Evolutionary conservation across 2,329 filamentous ascomycete genomes (phyloP), one percentile per base, ranked within the genome.

Genomic region (Sporothrix globosa): DNA sequence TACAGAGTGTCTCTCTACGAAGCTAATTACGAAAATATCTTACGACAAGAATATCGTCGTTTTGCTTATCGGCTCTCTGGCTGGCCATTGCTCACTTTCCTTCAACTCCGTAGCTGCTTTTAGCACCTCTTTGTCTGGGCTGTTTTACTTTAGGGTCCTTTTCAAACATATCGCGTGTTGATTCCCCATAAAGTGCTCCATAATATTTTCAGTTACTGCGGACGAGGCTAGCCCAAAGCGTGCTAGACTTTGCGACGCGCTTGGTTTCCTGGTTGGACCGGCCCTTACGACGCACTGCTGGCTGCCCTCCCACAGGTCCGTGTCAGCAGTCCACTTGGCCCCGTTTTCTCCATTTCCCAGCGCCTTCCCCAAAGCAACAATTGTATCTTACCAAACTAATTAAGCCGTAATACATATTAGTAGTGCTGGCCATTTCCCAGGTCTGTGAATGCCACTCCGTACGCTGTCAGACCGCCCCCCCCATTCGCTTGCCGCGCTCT

Each of bases 401-500:
- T 44, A 14, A 2, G 41, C 11, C 41, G 41, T 44, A 44, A 0
- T 13, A 13, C 41, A 19, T 4, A 46, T 27, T 44, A 61, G 58
- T 14, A n/a, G 39, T 61, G 14, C 66, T 68, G n/a, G 30, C n/a
- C 65, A 24, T 65, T 58, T 50, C 39, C 27, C 48, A 17, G 44
- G 21, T 34, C 68, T 63, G n/a, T 48, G 34, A 21, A 9, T 30
- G 61, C 44, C 34, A 6, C 7, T 34, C 52, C 48, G 34, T 11
- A 14, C 50, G 24, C n/a, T 53, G 50, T 21, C 44, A 34, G 53
- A 39, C 17, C n/a, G 19, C 11, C 46, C 10, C 46, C 48, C 48
- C 65, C 68, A 41, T 60, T 69, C 56, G 60, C 41, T 66, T 24
- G 41, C 50, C 34, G 34, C 30, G 48, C 30, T 70, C 61, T 67